Evolutionary conservation across 306 rosid species (phyloP), one percentile per base, ranked within the genome.

Genomic region (Neltuma alba): DNA sequence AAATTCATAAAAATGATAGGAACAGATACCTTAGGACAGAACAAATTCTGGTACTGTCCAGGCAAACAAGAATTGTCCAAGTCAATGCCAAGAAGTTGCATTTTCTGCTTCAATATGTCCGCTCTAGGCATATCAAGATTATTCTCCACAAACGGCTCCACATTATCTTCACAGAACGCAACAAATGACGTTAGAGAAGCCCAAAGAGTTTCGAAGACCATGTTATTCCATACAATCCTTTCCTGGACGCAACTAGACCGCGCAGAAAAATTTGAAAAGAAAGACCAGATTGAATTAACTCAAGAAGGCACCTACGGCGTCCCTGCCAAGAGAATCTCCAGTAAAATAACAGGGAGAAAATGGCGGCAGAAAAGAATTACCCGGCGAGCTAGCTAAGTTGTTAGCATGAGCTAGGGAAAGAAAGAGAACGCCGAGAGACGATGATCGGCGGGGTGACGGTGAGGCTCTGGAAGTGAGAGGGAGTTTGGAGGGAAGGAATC

Each of bases 11-110:
- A 68, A 14, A 33, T 14, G 18, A 52, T 45, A 20, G 31, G 23
- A 62, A 74, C 21, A 76, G 62, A 79, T 83, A 94, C 97, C 94
- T 88, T 94, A 55, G 99, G 97, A 79, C 99, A 94, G 69, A 79
- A 76, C 52, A 91, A 37, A 76, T 87, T 89, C 81, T 88, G 86
- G 82, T 85, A 92, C 63, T 67, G 79, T 40, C 92, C 95, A 74
- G 97, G 93, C 61, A 81, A 81, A 81, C 87, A 91, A 57, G 90
- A 83, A 60, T 86, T 80, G 27, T 83, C 87, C 70, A 81, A 82
- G 50, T 47, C 61, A 52, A 94, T 86, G 60, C 93, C 97, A 79
- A 94, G 79, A 78, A 79, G 86, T 80, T 87, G 97, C 85, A 88
- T 60, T 83, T 87, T 89, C 84, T 92, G 88, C 88, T 84, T 91